Percentiles rank a stretch among this genome's conserved stretches.
Evolutionary conservation across 192 early-diverging fungal species (phyloP).

Genomic region (Martensiomyces pterosporus): DNA sequence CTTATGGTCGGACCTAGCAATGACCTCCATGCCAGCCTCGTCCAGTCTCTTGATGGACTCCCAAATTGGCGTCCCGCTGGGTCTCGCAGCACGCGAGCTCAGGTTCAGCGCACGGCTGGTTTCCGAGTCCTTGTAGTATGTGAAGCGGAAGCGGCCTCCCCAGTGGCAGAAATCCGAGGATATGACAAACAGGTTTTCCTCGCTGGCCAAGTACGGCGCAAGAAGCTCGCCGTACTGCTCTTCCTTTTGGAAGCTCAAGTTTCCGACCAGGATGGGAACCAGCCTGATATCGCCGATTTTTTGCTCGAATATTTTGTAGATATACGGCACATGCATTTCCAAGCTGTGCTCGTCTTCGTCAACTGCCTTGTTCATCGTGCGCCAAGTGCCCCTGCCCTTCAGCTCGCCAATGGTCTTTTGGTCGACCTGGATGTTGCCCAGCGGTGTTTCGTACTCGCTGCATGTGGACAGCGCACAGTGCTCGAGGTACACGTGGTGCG

Average conservation of each 20-base stretch:
- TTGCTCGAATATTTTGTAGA: conserved; percentile 73
- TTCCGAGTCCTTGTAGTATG: conserved; percentile 52
- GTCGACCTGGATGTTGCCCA: conserved; percentile 80
- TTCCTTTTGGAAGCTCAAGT: conserved; percentile 58
- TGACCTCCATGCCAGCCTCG: conserved; percentile 71
- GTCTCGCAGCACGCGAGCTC: neutral
- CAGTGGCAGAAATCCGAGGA: conserved; percentile 99
- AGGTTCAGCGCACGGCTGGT: conserved; percentile 4
- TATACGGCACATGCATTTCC: conserved; percentile 95
- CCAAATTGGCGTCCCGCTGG: conserved; percentile 57
- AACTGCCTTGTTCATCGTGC: conserved; percentile 55
- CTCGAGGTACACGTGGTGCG: conserved; percentile 81
- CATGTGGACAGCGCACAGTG: conserved; percentile 77
- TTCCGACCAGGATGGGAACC: conserved; percentile 88
- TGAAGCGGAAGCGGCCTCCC: conserved; percentile 85
- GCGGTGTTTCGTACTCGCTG: conserved; percentile 74
- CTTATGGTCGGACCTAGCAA: conserved; percentile 59
- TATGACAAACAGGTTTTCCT: conserved; percentile 81
- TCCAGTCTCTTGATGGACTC: conserved; percentile 78
- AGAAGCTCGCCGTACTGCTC: conserved; percentile 66
- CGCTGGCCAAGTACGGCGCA: conserved; percentile 65
- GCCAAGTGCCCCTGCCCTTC: conserved; percentile 60
- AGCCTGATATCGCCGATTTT: conserved; percentile 59
- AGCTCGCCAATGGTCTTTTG: conserved; percentile 57
- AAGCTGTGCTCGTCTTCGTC: conserved; percentile 97